These are phyloP conservation scores for Epichloe coenophiala DNA, from an alignment of 2,329 filamentous ascomycete genomes.

Conservation along the genomic window DNA sequence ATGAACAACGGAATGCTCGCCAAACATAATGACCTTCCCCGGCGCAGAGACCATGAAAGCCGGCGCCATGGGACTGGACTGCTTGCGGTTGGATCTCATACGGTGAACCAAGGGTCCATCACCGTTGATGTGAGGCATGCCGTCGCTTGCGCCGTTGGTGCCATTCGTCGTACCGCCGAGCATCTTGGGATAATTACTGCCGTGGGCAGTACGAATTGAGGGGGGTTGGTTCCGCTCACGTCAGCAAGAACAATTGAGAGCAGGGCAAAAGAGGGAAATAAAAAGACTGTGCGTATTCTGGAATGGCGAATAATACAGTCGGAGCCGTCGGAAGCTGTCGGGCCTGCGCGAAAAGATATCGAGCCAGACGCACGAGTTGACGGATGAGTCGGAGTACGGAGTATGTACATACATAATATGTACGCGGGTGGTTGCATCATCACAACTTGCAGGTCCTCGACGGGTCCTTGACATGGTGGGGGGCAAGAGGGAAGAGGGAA, in stretches of 20 bases:
- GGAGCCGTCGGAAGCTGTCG: neutral
- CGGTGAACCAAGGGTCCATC: slow-evolving; percentile 21
- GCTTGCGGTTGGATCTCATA: slow-evolving; percentile 36
- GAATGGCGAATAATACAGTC: neutral
- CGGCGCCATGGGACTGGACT: slow-evolving; percentile 59
- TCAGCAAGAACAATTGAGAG: neutral
- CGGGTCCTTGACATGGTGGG: too few species aligned
- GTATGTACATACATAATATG: too few species aligned
- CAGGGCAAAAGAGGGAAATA: neutral
- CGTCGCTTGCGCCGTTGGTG: slow-evolving; percentile 13
- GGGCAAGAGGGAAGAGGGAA: too few species aligned
- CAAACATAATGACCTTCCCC: slow-evolving; percentile 96
- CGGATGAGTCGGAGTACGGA: too few species aligned
- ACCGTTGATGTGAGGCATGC: slow-evolving; percentile 19
- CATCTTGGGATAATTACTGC: slow-evolving; percentile 2
- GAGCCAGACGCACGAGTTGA: neutral
- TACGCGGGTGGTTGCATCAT: too few species aligned
- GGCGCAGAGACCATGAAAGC: slow-evolving; percentile 97
- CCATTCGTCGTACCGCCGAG: slow-evolving; percentile 13
- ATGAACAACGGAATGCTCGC: slow-evolving; percentile 95
- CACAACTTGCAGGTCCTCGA: too few species aligned
- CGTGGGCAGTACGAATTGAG: neutral
- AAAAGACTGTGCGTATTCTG: neutral
- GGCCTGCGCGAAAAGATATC: neutral
- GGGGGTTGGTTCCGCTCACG: neutral